A percentile compares a stretch with the other conserved stretches of the same genome.
Evolutionary conservation across 345 rosid genomes (phyloP).

Genomic region (Bretschneidera sinensis): DNA sequence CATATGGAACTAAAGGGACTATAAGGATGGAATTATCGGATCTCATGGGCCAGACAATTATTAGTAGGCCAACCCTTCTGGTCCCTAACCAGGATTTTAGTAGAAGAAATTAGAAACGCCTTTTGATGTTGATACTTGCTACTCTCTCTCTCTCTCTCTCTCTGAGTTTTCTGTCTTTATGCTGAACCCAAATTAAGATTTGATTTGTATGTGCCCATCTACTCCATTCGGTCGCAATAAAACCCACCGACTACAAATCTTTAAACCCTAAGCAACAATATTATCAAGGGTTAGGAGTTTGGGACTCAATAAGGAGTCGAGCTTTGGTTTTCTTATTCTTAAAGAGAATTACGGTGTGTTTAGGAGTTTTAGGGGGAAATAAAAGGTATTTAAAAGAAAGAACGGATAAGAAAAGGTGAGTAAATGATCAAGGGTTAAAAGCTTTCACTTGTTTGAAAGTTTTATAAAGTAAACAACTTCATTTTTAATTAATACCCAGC

Average conservation of each 20-base stretch:
- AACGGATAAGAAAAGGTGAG: too few species aligned
- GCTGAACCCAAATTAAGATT: constrained; percentile 12
- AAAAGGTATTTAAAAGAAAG: too few species aligned
- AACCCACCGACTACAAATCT: constrained; percentile 23
- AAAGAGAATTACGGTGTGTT: too few species aligned
- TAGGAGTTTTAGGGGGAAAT: too few species aligned
- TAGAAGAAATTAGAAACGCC: constrained; percentile 13
- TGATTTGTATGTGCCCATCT: constrained; percentile 13
- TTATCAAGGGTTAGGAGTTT: too few species aligned
- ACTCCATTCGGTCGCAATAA: constrained; percentile 31
- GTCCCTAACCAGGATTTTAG: constrained; percentile 33
- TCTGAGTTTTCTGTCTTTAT: neutral
- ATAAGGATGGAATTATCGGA: neutral
- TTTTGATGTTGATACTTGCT: constrained; percentile 26
- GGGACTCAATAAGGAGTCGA: too few species aligned
- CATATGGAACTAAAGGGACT: neutral
- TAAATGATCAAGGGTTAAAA: too few species aligned
- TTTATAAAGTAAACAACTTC: too few species aligned
- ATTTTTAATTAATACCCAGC: too few species aligned
- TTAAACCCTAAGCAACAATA: constrained; percentile 9
- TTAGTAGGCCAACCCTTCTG: constrained; percentile 30
- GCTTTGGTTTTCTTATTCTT: too few species aligned
- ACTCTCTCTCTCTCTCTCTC: constrained; percentile 10
- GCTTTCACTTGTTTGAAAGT: too few species aligned
- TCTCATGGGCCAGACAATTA: constrained; percentile 36